These are phyloP conservation scores for Rhytidhysteron rufulum DNA, from an alignment of 2,329 filamentous ascomycete genomes.

Conservation along the genomic window DNA sequence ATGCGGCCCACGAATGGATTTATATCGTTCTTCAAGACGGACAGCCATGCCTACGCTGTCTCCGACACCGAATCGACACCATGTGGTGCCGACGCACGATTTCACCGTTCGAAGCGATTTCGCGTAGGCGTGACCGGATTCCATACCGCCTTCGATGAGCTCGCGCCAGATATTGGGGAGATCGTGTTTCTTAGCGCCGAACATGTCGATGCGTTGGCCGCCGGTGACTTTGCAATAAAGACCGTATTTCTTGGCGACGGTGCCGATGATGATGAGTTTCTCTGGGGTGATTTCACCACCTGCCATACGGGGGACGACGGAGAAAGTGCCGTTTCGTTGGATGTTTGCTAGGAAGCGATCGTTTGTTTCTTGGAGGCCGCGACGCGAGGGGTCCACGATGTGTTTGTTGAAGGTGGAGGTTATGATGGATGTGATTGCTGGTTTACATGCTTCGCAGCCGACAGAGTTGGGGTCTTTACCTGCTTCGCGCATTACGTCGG, in stretches of 20 bases:
- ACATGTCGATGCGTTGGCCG: conserved; percentile 89
- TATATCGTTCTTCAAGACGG: conserved; percentile 83
- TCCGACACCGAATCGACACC: conserved; percentile 85
- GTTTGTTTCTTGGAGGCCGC: conserved; percentile 86
- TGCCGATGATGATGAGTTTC: conserved; percentile 77
- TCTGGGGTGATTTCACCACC: conserved; percentile 86
- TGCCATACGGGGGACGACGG: conserved; percentile 76
- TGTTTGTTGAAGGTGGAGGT: conserved; percentile 80
- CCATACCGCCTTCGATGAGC: conserved; percentile 79
- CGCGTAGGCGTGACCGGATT: conserved; percentile 86
- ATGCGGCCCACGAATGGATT: conserved; percentile 82
- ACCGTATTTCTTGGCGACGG: conserved; percentile 77
- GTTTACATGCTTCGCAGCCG: conserved; percentile 86
- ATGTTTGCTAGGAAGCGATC: conserved; percentile 86
- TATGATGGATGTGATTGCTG: conserved; percentile 74
- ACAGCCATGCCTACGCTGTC: conserved; percentile 91
- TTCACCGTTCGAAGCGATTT: conserved; percentile 88
- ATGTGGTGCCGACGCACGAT: conserved; percentile 85
- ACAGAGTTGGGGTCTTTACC: conserved; percentile 69
- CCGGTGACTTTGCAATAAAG: conserved; percentile 92
- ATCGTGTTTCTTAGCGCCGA: conserved; percentile 85
- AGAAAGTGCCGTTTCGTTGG: conserved; percentile 87
- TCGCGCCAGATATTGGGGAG: conserved; percentile 76
- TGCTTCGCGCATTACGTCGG: conserved; percentile 72
- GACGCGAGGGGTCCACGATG: conserved; percentile 65